Percentiles rank a stretch among this genome's conserved stretches.
Evolutionary conservation across 345 rosid species (phyloP).

Genomic region (Moricandia arvensis): DNA sequence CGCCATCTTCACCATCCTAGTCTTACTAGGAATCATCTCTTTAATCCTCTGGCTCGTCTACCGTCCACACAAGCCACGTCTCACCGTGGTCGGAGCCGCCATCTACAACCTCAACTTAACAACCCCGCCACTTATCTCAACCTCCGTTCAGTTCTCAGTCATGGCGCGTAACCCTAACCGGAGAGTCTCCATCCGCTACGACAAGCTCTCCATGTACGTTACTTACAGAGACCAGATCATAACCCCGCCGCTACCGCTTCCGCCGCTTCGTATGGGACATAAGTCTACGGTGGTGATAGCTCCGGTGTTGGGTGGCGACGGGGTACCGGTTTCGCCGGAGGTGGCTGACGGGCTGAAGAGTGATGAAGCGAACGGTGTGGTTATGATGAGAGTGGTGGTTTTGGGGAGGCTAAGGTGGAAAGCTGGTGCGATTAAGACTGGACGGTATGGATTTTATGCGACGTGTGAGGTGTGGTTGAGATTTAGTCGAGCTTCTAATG

Average conservation of each 20-base stretch:
- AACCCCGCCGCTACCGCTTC: constrained; percentile 53
- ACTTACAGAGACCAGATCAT: constrained; percentile 67
- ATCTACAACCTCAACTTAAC: constrained; percentile 69
- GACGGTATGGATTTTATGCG: constrained; percentile 60
- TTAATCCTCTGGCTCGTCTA: constrained; percentile 68
- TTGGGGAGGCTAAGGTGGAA: constrained; percentile 74
- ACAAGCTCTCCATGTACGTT: constrained; percentile 58
- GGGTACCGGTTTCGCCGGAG: constrained; percentile 58
- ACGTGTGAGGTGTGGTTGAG: constrained; percentile 85
- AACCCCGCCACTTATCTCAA: constrained; percentile 57
- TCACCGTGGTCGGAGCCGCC: constrained; percentile 69
- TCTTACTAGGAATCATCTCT: constrained; percentile 54
- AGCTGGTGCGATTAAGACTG: constrained; percentile 64
- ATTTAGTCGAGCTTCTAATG: constrained; percentile 53
- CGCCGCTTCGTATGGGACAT: constrained; percentile 54
- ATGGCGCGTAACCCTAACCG: constrained; percentile 73
- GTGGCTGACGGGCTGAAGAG: constrained; percentile 61
- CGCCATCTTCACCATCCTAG: constrained; percentile 44
- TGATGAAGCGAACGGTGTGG: constrained; percentile 75
- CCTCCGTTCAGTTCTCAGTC: constrained; percentile 81
- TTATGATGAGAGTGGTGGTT: constrained; percentile 64
- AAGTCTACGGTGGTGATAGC: constrained; percentile 63
- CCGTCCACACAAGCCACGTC: constrained; percentile 77
- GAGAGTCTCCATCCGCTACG: constrained; percentile 59
- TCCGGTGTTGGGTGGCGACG: constrained; percentile 61